phyloP scores from a whole-genome alignment of 1,284 basidiomycete species.

The Cutaneotrichosporon cyanovorans region DNA sequence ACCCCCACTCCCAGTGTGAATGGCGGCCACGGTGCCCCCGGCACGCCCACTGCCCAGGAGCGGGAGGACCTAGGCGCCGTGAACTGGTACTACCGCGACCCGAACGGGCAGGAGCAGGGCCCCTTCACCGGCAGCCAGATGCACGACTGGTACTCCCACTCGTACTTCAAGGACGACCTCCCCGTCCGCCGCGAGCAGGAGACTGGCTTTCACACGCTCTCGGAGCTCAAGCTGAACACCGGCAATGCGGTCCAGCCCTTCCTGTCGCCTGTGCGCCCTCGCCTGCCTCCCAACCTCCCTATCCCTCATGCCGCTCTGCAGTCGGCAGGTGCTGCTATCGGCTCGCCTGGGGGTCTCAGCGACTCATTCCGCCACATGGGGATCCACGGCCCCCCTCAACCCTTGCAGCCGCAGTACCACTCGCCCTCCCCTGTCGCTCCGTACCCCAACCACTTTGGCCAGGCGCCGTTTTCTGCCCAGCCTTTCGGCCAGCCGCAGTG shows the following conservation, averaged over 20 bases:
- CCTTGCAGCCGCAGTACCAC: slow-evolving; percentile 5
- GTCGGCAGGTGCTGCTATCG: slow-evolving; percentile 6
- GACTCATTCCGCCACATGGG: slow-evolving; percentile 32
- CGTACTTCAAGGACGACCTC: slow-evolving; percentile 80
- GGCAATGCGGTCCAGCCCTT: slow-evolving; percentile 43
- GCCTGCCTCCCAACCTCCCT: slow-evolving; percentile 38
- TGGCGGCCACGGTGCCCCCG: background rate
- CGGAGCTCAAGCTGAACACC: slow-evolving; percentile 40
- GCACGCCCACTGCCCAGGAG: slow-evolving; percentile 15
- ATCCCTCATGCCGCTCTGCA: slow-evolving; percentile 29
- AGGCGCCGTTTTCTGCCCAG: slow-evolving; percentile 5
- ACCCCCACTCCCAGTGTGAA: slow-evolving; percentile 7
- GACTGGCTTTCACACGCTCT: slow-evolving; percentile 40
- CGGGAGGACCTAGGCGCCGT: slow-evolving; percentile 57
- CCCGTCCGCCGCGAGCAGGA: slow-evolving; percentile 64
- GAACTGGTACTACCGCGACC: slow-evolving; percentile 89
- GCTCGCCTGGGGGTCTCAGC: slow-evolving; percentile 15
- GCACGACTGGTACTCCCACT: slow-evolving; percentile 93
- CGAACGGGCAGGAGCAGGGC: slow-evolving; percentile 83
- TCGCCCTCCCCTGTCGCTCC: background rate
- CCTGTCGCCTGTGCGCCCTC: slow-evolving; percentile 36
- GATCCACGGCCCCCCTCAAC: slow-evolving; percentile 14
- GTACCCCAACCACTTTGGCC: slow-evolving; percentile 5
- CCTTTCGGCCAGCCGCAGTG: slow-evolving; percentile 9
- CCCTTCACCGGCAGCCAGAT: slow-evolving; percentile 85